Conservation (phyloP, 108 stramenopile species). For the Craspedostauros australis region DNA sequence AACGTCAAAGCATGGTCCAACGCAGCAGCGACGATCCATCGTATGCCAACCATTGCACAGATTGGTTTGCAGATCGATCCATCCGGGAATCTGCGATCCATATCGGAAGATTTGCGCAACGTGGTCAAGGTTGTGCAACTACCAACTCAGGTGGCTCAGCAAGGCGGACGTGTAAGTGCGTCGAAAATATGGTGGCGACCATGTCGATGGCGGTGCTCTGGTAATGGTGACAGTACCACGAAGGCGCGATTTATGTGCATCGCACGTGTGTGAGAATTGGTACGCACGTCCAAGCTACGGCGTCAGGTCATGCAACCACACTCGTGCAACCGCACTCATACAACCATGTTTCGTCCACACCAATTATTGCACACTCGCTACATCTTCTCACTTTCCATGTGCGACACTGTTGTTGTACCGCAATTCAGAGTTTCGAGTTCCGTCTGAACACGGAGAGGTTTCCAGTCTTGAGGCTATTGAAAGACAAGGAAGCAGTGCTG, state of each 20-base stretch:
- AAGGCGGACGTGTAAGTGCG: no score
- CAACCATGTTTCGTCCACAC: no score
- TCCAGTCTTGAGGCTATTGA: conserved; percentile 37
- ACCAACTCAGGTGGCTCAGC: conserved; percentile 16
- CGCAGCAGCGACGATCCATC: conserved; percentile 5
- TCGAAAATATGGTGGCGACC: no score
- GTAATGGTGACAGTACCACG: no score
- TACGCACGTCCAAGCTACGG: no score
- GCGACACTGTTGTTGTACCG: conserved; percentile 13
- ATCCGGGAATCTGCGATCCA: conserved; percentile 7
- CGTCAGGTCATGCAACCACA: no score
- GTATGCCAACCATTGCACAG: conserved; percentile 31
- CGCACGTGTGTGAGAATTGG: no score
- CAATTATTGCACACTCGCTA: no score
- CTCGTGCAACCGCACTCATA: no score
- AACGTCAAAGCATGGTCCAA: conserved; percentile 49
- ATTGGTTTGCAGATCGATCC: conserved; percentile 25
- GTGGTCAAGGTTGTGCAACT: conserved; percentile 42
- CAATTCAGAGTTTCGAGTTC: conserved; percentile 40
- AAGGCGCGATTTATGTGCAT: no score
- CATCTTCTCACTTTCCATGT: neutral
- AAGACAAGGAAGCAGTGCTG: conserved; percentile 35
- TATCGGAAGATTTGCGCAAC: conserved; percentile 26
- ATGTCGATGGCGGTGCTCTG: no score
- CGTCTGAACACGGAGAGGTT: conserved; percentile 43